Conservation (phyloP, 2,329 filamentous ascomycete genomes). For the Colletotrichum magnum region DNA sequence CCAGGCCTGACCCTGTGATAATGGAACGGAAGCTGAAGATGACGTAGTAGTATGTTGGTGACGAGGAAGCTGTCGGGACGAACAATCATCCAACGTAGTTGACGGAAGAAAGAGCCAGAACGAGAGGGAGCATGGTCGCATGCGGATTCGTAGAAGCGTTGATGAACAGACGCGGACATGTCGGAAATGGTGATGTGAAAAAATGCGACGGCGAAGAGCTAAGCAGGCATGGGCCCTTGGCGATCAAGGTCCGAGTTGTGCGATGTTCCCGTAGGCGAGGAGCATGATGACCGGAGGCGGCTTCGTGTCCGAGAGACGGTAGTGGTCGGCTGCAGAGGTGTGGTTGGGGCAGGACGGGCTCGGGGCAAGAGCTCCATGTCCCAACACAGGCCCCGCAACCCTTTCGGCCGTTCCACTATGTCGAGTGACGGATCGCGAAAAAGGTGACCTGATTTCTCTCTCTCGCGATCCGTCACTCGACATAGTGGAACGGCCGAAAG, state of each 20-base stretch:
- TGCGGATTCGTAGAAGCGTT: not conserved
- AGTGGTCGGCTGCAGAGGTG: constrained; percentile 26
- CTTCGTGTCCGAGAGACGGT: constrained; percentile 22
- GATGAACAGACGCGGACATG: not conserved
- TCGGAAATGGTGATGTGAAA: not conserved
- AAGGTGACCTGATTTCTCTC: not conserved
- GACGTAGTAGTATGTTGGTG: constrained; percentile 25
- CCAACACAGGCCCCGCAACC: constrained; percentile 15
- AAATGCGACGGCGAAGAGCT: not conserved
- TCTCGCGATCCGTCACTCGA: not conserved
- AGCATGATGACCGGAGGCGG: constrained; percentile 21
- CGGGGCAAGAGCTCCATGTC: constrained; percentile 20
- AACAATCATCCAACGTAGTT: not conserved
- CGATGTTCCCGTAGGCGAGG: constrained; percentile 10
- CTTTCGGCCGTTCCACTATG: constrained; percentile 7
- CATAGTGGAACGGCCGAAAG: constrained; percentile 7
- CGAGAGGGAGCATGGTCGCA: no score
- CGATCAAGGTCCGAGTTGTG: constrained; percentile 13
- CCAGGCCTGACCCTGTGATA: constrained; percentile 4
- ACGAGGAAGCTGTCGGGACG: not conserved
- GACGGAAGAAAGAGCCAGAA: not conserved
- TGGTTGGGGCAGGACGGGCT: constrained; percentile 18
- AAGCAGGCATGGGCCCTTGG: constrained; percentile 2
- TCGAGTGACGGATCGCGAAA: not conserved
- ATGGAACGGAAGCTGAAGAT: constrained; percentile 14